Evolutionary conservation across 371 early-diverging fungal genomes (phyloP), one percentile per base, ranked within the genome.

Genomic region (Mucor lusitanicus): DNA sequence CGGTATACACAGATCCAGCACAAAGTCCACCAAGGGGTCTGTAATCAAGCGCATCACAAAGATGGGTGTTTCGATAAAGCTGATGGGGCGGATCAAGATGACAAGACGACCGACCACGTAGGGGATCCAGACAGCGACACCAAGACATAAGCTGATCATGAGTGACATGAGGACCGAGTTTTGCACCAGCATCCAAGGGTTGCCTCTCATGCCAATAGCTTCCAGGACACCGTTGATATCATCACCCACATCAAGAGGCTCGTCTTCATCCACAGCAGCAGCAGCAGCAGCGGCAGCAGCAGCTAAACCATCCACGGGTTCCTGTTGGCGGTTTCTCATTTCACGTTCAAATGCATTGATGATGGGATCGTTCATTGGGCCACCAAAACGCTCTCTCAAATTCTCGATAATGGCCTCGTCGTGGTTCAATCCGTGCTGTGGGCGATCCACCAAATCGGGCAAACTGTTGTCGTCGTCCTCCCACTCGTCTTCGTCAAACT

Each of bases 191-290:
- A 86, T 79, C 74, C 86, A 81, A 15, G 90, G 66, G 5, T 94
- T 91, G 0, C 96, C 97, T n/a, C 90, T 82, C 75, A 96, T 85
- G 15, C 97, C 97, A 59, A 96, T 83, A 9, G 94, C 89, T 62
- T 94, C 95, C 27, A 96, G 73, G 39, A 95, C 85, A 8, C 91
- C 92, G 35, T 92, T 92, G 12, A 90, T 78, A 44, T 90, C 93
- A 32, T 90, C 93, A 28, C 78, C 82, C 30, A 75, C 64, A 50
- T 75, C 76, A 42, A 75, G 70, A 15, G 66, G 67, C 30, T 75
- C 75, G 3, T 74, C 71, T 13, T 70, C 68, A 11, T 61, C 71
- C 8, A 71, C 84, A 12, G 42, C 56, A 57, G 33, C 61, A 21
- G 56, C 61, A 3, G 44, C 37, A 19, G 57, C 46, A 33, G 33